These are phyloP conservation scores for Oryza australiensis DNA, from an alignment of 176 grass and related monocot species.

Conservation along the genomic window DNA sequence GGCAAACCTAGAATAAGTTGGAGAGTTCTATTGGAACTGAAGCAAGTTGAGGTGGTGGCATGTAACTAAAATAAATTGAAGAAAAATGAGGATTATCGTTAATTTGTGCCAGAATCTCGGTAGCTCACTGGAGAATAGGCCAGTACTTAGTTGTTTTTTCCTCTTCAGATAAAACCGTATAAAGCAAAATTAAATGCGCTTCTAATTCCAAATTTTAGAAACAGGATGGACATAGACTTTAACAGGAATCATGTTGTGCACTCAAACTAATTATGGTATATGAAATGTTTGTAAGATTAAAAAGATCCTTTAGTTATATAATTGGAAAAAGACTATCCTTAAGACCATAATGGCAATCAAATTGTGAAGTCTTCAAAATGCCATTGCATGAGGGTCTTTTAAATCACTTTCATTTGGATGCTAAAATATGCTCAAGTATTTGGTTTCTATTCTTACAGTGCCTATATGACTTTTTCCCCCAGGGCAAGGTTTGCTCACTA, in stretches of 20 bases:
- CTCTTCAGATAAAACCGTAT: neutral
- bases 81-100: neutral
- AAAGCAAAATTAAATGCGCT: neutral
- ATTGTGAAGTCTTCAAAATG: neutral
- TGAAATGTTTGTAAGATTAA: neutral
- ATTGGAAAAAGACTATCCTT: neutral
- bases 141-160: neutral
- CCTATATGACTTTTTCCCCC: conserved; percentile 32
- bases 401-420: neutral
- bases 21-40: neutral
- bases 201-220: conserved; percentile 16
- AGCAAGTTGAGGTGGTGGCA: neutral
- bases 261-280: neutral
- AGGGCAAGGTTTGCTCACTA: conserved; percentile 80
- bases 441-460: conserved; percentile 14
- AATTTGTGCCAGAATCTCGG: neutral
- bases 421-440: neutral
- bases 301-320: neutral
- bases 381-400: neutral
- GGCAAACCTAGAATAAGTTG: neutral
- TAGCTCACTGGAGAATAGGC: neutral
- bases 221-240: neutral
- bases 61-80: neutral
- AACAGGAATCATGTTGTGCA: neutral
- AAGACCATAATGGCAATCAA: neutral